These are phyloP conservation scores for Melaleuca quinquenervia DNA, from an alignment of 345 rosid species.

Conservation along the genomic window DNA sequence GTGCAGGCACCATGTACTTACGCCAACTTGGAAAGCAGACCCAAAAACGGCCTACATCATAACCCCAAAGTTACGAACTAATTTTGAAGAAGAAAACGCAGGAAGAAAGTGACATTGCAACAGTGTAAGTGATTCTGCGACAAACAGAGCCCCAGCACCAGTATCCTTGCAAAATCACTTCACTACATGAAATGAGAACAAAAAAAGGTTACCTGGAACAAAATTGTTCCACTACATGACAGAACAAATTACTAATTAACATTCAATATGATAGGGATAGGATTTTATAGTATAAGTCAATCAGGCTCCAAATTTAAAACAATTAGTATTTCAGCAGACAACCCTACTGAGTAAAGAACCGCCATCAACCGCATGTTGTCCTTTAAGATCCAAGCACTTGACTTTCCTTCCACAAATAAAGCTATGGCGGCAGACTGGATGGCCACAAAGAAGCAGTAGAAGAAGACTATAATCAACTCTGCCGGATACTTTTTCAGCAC, in stretches of 20 bases:
- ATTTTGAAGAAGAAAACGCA: background rate
- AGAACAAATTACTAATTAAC: background rate
- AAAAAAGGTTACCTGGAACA: background rate
- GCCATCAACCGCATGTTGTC: constrained; percentile 15
- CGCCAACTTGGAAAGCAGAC: constrained; percentile 42
- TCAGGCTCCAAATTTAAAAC: background rate
- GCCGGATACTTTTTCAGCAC: constrained; percentile 26
- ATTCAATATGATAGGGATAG: background rate
- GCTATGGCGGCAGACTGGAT: constrained; percentile 34
- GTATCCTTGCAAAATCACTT: background rate
- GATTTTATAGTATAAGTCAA: background rate
- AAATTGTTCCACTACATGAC: background rate
- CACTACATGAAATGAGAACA: background rate
- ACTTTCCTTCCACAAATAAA: constrained; percentile 18
- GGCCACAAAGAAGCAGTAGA: constrained; percentile 34
- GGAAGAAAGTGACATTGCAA: background rate
- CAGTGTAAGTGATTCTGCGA: background rate
- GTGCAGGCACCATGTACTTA: constrained; percentile 50
- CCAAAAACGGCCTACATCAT: background rate
- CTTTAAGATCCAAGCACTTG: constrained; percentile 31
- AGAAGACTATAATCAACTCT: constrained; percentile 29
- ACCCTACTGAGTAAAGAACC: constrained; percentile 30
- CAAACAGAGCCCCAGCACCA: background rate
- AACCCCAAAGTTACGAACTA: background rate
- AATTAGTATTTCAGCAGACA: background rate